These are phyloP conservation scores for Colletotrichum truncatum DNA, from an alignment of 2,329 filamentous ascomycete species.

Conservation along the genomic window DNA sequence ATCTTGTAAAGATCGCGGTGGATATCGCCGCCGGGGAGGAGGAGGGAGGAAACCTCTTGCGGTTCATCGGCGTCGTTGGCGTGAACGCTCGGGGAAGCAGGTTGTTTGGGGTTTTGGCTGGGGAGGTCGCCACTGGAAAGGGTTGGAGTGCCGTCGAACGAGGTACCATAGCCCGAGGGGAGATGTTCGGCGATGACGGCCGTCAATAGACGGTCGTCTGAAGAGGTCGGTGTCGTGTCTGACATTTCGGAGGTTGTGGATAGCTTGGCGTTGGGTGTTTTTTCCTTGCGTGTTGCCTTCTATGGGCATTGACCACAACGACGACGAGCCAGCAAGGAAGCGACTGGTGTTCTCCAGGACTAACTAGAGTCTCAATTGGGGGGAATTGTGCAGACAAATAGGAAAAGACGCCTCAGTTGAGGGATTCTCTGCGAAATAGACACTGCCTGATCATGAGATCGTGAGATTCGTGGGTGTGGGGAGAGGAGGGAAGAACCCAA, in stretches of 20 bases:
- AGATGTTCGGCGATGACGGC: conserved; percentile 31
- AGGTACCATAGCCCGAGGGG: conserved; percentile 30
- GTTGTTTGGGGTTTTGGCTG: conserved; percentile 9
- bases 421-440: neutral
- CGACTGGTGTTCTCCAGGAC: neutral
- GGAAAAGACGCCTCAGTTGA: neutral
- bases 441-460: neutral
- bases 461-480: neutral
- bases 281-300: neutral
- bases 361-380: neutral
- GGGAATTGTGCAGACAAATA: neutral
- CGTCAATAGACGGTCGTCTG: conserved; percentile 21
- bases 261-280: neutral
- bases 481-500: neutral
- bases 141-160: conserved; percentile 31
- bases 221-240: conserved; percentile 19
- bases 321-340: neutral
- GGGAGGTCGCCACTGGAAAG: conserved; percentile 21
- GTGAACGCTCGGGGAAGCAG: conserved; percentile 5
- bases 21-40: conserved; percentile 79
- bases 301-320: neutral
- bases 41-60: conserved; percentile 70
- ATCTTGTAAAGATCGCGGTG: conserved; percentile 82
- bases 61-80: conserved; percentile 37
- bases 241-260: neutral